These are phyloP conservation scores for Rugosomyces carneus DNA, from an alignment of 1,284 basidiomycete genomes.

Conservation along the genomic window DNA sequence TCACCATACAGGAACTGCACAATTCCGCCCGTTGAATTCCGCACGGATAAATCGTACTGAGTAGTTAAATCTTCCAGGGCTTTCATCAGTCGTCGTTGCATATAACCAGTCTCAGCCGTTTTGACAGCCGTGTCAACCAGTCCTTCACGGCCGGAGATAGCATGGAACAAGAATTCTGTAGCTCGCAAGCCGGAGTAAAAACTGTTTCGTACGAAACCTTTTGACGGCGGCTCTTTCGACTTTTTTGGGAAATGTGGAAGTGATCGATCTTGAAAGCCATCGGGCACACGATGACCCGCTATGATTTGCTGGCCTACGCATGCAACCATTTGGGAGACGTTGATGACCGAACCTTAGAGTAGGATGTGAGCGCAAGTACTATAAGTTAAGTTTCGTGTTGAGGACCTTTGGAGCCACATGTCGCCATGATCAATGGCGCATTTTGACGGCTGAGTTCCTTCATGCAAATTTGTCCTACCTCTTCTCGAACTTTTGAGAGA, in stretches of 20 bases:
- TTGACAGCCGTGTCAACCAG: constrained; percentile 99
- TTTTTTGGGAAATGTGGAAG: constrained; percentile 98
- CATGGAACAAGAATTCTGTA: constrained; percentile 98
- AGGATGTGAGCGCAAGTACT: background rate
- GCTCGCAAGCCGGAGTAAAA: constrained; percentile 95
- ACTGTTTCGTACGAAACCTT: constrained; percentile 97
- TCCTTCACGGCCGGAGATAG: constrained; percentile 98
- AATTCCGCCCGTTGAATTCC: constrained; percentile 94
- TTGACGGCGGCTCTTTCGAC: constrained; percentile 93
- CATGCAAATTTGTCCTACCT: constrained; percentile 98
- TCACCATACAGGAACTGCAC: constrained; percentile 98
- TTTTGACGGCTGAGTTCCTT: constrained; percentile 94
- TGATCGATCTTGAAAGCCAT: constrained; percentile 99
- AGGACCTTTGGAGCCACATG: constrained; percentile 95
- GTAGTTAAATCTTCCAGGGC: constrained; percentile 96
- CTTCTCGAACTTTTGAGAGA: constrained; percentile 91
- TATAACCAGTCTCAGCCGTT: constrained; percentile 99
- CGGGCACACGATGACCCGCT: constrained; percentile 94
- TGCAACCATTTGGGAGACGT: constrained; percentile 99
- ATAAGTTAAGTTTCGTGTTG: background rate
- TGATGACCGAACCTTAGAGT: constrained; percentile 87
- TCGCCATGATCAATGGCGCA: constrained; percentile 98
- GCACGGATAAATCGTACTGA: constrained; percentile 95
- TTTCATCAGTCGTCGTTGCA: constrained; percentile 99
- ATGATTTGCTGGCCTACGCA: constrained; percentile 99